A percentile compares a stretch with the other conserved stretches of the same genome.
These are phyloP conservation scores for Funneliformis caledonium DNA, from an alignment of 371 early-diverging fungal species.

Conservation along the genomic window DNA sequence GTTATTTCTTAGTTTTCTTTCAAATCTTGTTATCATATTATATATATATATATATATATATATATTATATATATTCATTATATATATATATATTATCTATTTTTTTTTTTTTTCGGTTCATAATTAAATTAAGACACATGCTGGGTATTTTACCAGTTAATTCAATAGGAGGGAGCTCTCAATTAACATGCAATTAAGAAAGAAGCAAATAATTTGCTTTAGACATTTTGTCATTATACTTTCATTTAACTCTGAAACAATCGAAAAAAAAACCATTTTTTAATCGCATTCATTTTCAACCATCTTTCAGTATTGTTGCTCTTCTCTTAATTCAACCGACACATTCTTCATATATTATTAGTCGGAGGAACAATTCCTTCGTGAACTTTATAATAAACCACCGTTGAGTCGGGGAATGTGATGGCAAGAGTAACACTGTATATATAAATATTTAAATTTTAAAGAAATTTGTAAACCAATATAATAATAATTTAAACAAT, in stretches of 20 bases:
- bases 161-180: neutral
- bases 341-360: neutral
- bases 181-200: neutral
- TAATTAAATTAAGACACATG: neutral
- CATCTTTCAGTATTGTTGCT: neutral
- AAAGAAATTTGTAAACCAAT: conserved; percentile 9
- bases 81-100: too few species aligned
- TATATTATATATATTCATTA: neutral
- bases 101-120: neutral
- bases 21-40: neutral
- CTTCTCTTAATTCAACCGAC: neutral
- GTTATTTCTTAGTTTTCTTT: neutral
- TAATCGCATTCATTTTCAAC: neutral
- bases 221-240: neutral
- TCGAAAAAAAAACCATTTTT: neutral
- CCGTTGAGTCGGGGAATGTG: conserved; percentile 30
- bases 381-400: conserved; percentile 38
- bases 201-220: neutral
- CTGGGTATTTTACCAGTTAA: neutral
- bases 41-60: neutral
- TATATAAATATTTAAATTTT: neutral
- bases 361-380: conserved; percentile 14
- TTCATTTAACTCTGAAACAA: neutral
- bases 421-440: conserved; percentile 35
- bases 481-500: neutral